Evolutionary conservation across 169 alveolate species (phyloP).

Genomic region (Neospora caninum): DNA sequence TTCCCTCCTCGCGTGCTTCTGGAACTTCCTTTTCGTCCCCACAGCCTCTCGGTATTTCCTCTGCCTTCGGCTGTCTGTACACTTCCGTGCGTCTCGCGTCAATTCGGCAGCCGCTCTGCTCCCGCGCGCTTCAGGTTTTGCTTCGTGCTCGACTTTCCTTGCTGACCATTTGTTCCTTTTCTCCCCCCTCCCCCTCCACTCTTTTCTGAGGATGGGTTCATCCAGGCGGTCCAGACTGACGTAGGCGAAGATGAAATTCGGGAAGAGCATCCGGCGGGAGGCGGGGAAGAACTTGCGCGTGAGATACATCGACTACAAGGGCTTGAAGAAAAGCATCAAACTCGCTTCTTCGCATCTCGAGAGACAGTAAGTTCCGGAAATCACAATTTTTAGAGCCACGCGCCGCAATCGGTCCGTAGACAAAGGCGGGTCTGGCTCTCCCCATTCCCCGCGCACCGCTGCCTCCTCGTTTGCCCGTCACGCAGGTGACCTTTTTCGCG

Average conservation of each 20-base stretch:
- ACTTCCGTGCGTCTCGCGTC: too few species aligned
- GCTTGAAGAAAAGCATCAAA: conserved; percentile 27
- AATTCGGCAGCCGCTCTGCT: too few species aligned
- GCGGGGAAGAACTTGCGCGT: conserved; percentile 32
- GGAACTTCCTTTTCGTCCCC: too few species aligned
- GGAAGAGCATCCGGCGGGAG: conserved; percentile 50
- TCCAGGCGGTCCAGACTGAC: neutral
- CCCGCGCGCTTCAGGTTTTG: neutral
- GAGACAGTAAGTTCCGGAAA: neutral
- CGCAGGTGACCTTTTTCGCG: too few species aligned
- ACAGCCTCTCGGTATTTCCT: too few species aligned
- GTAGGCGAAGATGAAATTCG: conserved; percentile 40
- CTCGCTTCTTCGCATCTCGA: conserved; percentile 37
- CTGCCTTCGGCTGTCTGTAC: too few species aligned
- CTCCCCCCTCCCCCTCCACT: neutral
- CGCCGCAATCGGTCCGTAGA: neutral
- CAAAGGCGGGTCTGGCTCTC: neutral
- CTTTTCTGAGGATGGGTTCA: neutral
- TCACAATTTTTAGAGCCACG: too few species aligned
- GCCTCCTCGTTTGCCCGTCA: too few species aligned
- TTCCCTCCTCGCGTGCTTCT: too few species aligned
- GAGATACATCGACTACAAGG: conserved; percentile 32
- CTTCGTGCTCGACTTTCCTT: neutral
- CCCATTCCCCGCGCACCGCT: neutral
- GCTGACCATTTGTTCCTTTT: neutral